Percentiles rank a stretch among this genome's conserved stretches.
These are phyloP conservation scores for Vigna hirtella DNA, from an alignment of 306 rosid genomes.

Conservation along the genomic window DNA sequence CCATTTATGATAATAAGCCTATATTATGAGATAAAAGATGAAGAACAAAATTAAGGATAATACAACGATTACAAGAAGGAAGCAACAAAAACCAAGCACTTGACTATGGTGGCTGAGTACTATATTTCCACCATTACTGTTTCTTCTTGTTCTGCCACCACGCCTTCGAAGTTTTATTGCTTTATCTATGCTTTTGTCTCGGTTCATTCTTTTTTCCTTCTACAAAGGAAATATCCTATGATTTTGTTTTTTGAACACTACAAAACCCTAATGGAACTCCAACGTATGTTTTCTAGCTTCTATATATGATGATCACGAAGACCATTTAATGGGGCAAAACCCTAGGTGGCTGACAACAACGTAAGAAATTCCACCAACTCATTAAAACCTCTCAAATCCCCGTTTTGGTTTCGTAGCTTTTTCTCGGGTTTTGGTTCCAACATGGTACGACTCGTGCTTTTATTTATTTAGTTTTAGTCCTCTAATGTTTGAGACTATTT, in stretches of 20 bases:
- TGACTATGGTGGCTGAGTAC: background rate
- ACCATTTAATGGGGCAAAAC: constrained; percentile 1
- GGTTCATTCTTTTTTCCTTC: constrained; percentile 17
- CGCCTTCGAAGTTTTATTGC: background rate
- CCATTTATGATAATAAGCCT: background rate
- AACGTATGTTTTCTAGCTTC: background rate
- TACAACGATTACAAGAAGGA: background rate
- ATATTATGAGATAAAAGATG: background rate
- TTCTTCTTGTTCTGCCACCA: background rate
- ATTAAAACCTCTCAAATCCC: no score
- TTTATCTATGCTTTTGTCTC: constrained; percentile 11
- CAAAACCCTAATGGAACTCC: background rate
- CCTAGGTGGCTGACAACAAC: background rate
- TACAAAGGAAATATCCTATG: background rate
- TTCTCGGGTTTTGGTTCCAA: background rate
- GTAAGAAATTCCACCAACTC: background rate
- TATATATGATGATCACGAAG: background rate
- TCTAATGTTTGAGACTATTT: no score
- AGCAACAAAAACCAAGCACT: background rate
- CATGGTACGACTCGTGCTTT: no score
- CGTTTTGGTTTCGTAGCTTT: background rate
- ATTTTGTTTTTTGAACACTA: background rate
- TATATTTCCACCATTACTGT: background rate
- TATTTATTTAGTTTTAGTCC: no score
- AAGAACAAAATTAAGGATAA: background rate